Evolutionary conservation across 106 monocot species (phyloP).

Genomic region (Phalaenopsis aphrodite): DNA sequence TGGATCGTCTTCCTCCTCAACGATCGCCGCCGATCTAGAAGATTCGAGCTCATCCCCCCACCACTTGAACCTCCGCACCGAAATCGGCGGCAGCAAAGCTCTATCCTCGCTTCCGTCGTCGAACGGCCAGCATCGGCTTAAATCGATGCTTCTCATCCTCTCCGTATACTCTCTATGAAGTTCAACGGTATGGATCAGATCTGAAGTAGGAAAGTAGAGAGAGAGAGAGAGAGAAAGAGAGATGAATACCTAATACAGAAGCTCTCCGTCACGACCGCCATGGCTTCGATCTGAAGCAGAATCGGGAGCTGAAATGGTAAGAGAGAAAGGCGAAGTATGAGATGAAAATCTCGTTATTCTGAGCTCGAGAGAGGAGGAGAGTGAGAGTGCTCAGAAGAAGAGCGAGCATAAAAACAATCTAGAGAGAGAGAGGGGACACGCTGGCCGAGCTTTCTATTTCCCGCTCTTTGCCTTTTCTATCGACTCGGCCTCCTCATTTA

Average conservation of each 20-base stretch:
- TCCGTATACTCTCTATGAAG: conserved; percentile 20
- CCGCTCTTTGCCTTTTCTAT: not conserved
- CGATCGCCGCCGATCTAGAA: not conserved
- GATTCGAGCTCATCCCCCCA: conserved; percentile 30
- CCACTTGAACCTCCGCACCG: conserved; percentile 34
- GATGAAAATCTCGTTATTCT: not conserved
- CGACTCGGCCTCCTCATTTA: not conserved
- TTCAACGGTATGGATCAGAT: not conserved
- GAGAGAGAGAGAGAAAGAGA: not conserved
- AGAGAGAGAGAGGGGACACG: not conserved
- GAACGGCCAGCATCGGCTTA: conserved; percentile 31
- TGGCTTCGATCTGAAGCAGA: conserved; percentile 3
- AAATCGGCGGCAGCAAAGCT: conserved; percentile 22
- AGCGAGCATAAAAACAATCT: not conserved
- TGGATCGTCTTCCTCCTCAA: not conserved
- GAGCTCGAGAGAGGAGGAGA: not conserved
- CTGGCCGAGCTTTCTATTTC: not conserved
- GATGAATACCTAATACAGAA: conserved; percentile 7
- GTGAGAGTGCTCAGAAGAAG: too few relatives aligned
- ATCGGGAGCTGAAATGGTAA: not conserved
- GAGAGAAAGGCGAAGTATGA: not conserved
- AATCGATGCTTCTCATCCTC: conserved; percentile 23
- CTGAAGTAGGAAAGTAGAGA: not conserved
- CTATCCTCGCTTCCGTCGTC: not conserved
- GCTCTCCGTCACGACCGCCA: conserved; percentile 7